phyloP scores from a whole-genome alignment of 306 rosid species.

The Sicyos baderoa region DNA sequence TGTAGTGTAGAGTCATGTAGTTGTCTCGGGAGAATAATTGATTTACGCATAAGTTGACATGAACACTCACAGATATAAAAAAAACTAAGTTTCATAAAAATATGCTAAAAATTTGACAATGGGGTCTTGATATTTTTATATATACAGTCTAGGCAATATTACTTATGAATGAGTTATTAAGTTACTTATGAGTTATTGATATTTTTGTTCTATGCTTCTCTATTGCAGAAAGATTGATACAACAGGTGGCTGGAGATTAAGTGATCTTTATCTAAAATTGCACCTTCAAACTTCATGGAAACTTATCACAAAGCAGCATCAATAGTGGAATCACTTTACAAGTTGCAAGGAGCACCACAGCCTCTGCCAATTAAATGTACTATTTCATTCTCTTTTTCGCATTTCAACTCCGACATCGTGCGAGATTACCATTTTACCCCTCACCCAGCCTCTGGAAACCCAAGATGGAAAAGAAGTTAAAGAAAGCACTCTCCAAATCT shows the following conservation, averaged over 20 bases:
- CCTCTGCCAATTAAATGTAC: slow-evolving; percentile 6
- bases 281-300: slow-evolving; percentile 10
- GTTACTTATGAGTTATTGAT: not conserved
- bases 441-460: not conserved
- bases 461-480: not conserved
- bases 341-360: slow-evolving; percentile 5
- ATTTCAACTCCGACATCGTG: not conserved
- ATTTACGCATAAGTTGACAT: too few species aligned
- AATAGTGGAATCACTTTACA: not conserved
- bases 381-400: slow-evolving; percentile 1
- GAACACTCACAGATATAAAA: too few species aligned
- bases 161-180: not conserved
- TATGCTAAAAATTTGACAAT: too few species aligned
- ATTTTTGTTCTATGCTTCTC: not conserved
- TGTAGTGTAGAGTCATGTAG: not conserved
- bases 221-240: slow-evolving; percentile 14
- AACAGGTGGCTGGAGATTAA: not conserved
- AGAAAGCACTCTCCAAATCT: slow-evolving; percentile 11
- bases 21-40: too few species aligned
- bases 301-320: not conserved
- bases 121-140: not conserved
- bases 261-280: not conserved
- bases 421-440: slow-evolving; percentile 10
- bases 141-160: not conserved
- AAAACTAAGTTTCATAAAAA: too few species aligned